Base-by-base conservation (phyloP, 495 filamentous ascomycete species). In the Talaromyces trachyspermus region DNA sequence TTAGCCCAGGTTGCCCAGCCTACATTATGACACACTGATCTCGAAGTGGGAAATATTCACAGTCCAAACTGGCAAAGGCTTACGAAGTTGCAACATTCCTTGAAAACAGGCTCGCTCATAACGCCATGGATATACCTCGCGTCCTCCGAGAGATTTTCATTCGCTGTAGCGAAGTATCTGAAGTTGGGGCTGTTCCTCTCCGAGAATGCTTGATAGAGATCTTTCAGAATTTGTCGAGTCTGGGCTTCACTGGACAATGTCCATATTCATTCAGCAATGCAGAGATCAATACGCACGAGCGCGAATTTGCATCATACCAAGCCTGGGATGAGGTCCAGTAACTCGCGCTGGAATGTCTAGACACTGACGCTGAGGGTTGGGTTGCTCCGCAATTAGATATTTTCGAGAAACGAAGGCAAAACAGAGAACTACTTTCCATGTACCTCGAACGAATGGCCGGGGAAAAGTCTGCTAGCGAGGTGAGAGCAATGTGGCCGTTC, bases 291-390 rank as follows among this genome's bases (percentile, higher is more conserved):
- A 11, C 11, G 15, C 58, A 67, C 33, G 51, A 57, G n/a, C 46
- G 33, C 0, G 48, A 64, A 30, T 66, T 66, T 48, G 18, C 49
- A 12, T 48, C 56, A 46, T 66, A 71, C 46, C 27, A 59, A 41
- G 54, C 48, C 17, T 67, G 48, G 58, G 33, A 65, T 48, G 50
- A 60, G 23, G 46, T 63, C 23, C 55, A 56, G 44, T 48, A 52
- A n/a, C 57, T 67, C 27, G 59, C 56, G 6, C 25, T 51, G 45
- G 59, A 65, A 47, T 58, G 43, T 43, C 59, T 71, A n/a, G 53
- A 62, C 45, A 69, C 64, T 25, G 62, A 71, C 57, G 58, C 57
- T 2, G 65, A 70, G 43, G 65, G 62, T 2, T 70, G 62, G 62
- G 41, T 64, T 1, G 29, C 60, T 12, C 67, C 60, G 17, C 53